Evolutionary conservation across 768 basidiomycete genomes (phyloP).

Genomic region (Hypholoma fasciculare): DNA sequence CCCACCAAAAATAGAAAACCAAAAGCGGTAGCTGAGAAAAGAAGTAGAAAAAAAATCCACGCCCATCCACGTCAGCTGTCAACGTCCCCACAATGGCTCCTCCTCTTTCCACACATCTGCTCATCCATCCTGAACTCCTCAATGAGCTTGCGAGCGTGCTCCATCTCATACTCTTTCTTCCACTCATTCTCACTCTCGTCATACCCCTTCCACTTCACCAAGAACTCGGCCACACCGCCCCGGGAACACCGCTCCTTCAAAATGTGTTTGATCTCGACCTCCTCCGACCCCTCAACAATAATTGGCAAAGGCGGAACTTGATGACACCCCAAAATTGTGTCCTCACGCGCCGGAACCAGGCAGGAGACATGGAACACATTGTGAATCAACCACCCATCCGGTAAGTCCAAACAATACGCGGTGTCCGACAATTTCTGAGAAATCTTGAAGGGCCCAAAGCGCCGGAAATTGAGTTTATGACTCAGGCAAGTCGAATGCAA

Average conservation of each 20-base stretch:
- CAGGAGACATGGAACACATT: slow-evolving; percentile 2
- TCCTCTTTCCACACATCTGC: neutral
- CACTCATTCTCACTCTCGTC: slow-evolving; percentile 5
- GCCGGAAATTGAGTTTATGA: neutral
- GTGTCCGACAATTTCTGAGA: neutral
- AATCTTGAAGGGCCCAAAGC: neutral
- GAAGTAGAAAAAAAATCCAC: too few species aligned
- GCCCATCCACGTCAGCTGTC: too few species aligned
- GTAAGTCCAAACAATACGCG: neutral
- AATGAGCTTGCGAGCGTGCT: neutral
- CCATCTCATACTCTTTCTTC: neutral
- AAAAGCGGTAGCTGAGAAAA: too few species aligned
- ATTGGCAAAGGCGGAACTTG: neutral
- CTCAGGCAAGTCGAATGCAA: neutral
- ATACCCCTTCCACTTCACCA: neutral
- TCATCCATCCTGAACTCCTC: neutral
- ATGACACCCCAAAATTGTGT: neutral
- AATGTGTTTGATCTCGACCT: slow-evolving; percentile 1
- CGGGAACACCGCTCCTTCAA: neutral
- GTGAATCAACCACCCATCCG: neutral
- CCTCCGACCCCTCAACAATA: neutral
- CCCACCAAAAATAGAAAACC: too few species aligned
- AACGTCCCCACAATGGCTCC: neutral
- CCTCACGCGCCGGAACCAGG: neutral
- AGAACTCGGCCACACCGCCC: neutral